Conservation (phyloP, 345 rosid genomes). For the Citrus mangshanensis region DNA sequence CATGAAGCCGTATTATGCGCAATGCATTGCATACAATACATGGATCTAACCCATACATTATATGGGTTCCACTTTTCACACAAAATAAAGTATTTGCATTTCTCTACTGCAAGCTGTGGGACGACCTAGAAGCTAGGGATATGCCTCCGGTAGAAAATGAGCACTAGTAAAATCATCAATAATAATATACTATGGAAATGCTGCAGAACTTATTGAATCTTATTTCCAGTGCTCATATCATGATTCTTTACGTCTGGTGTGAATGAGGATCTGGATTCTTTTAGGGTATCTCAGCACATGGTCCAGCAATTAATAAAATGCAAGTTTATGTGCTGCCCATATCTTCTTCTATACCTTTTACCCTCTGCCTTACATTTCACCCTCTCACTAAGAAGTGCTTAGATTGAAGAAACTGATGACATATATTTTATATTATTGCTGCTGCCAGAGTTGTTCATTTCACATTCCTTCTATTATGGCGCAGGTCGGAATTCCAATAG, state of each 20-base stretch:
- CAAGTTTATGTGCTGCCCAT: too few relatives aligned
- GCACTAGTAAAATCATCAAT: too few relatives aligned
- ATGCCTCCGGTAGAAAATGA: neutral
- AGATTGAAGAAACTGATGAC: neutral
- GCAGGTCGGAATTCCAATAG: constrained; percentile 89
- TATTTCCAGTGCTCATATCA: neutral
- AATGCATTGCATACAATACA: neutral
- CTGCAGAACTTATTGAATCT: neutral
- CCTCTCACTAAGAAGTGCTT: too few relatives aligned
- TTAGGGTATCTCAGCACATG: neutral
- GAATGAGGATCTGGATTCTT: neutral
- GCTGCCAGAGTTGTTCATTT: neutral
- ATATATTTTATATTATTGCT: neutral
- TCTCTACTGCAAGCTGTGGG: neutral
- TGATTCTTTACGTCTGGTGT: neutral
- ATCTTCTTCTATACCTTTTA: too few relatives aligned
- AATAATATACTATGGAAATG: neutral
- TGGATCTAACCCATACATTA: neutral
- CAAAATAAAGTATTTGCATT: neutral
- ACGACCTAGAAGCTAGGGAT: neutral
- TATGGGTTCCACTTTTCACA: neutral
- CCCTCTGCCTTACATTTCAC: too few relatives aligned
- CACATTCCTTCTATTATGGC: neutral
- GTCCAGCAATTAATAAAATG: too few relatives aligned
- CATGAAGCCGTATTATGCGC: neutral